A percentile compares a stretch with the other conserved stretches of the same genome.
These are phyloP conservation scores for Xerocomellus intermedius DNA, from an alignment of 768 basidiomycete species.

Conservation along the genomic window DNA sequence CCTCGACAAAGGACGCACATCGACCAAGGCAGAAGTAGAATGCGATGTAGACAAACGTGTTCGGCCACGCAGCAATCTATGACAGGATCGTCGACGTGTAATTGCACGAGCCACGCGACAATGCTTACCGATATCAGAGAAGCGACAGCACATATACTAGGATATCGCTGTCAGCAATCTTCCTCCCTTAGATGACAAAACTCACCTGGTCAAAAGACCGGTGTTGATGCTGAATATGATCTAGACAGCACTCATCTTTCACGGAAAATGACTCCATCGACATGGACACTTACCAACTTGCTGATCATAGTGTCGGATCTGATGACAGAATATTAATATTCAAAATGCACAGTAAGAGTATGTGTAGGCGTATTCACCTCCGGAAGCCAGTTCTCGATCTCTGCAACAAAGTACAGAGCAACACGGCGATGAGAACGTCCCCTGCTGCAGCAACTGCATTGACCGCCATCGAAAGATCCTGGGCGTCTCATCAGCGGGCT, in stretches of 20 bases:
- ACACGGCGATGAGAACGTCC: conserved; percentile 51
- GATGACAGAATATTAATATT: neutral
- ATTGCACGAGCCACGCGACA: neutral
- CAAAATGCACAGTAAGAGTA: neutral
- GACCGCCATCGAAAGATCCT: conserved; percentile 50
- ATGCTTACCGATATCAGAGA: conserved; percentile 52
- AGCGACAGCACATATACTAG: conserved; percentile 55
- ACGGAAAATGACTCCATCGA: neutral
- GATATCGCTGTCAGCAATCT: neutral
- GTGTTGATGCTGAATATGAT: conserved; percentile 56
- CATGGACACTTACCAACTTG: conserved; percentile 32
- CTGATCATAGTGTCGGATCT: conserved; percentile 57
- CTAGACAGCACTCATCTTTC: conserved; percentile 14
- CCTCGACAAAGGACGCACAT: conserved; percentile 36
- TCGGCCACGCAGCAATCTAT: conserved; percentile 50
- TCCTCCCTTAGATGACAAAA: neutral
- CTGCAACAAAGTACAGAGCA: conserved; percentile 47
- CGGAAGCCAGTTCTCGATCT: conserved; percentile 53
- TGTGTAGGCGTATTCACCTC: conserved; percentile 27
- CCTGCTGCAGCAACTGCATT: conserved; percentile 53
- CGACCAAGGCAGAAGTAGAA: conserved; percentile 67
- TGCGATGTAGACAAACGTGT: conserved; percentile 59
- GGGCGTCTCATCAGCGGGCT: neutral
- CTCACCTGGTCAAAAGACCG: conserved; percentile 30
- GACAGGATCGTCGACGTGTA: neutral